Percentiles rank a stretch among this genome's conserved stretches.
Evolutionary conservation across 768 basidiomycete species (phyloP).

Genomic region (Collybia mongolica): DNA sequence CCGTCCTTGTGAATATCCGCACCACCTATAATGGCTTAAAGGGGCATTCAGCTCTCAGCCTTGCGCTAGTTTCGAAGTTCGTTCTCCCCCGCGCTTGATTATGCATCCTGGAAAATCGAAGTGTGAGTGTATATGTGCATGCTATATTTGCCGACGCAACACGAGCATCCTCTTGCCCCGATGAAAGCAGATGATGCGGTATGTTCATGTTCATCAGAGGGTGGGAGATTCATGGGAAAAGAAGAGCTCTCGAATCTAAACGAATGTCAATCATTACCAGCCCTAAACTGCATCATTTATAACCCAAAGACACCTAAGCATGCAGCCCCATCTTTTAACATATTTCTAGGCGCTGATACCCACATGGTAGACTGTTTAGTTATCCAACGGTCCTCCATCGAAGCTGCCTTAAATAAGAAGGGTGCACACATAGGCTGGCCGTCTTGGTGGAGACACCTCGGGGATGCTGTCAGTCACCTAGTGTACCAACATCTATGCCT

Average conservation of each 20-base stretch:
- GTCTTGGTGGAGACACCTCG: constrained; percentile 31
- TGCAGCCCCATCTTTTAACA: constrained; percentile 62
- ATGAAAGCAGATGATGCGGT: no score
- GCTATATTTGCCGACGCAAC: no score
- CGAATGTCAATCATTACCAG: constrained; percentile 21
- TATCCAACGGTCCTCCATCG: constrained; percentile 49
- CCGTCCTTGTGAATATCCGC: no score
- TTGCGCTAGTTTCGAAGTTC: no score
- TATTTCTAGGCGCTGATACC: constrained; percentile 49
- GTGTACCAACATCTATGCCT: constrained; percentile 38
- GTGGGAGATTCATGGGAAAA: neutral
- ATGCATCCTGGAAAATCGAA: no score
- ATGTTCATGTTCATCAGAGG: neutral
- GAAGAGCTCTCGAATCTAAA: neutral
- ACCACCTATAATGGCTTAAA: no score
- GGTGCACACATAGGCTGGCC: constrained; percentile 64
- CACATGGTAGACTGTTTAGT: constrained; percentile 53
- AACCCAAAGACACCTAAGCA: neutral
- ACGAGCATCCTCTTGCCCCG: no score
- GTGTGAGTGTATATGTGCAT: neutral
- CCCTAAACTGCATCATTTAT: constrained; percentile 41
- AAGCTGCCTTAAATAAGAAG: constrained; percentile 56
- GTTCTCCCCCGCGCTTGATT: no score
- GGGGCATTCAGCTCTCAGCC: no score
- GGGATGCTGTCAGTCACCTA: constrained; percentile 65